Evolutionary conservation across 2,329 filamentous ascomycete species (phyloP).

Genomic region (Alternaria dauci): DNA sequence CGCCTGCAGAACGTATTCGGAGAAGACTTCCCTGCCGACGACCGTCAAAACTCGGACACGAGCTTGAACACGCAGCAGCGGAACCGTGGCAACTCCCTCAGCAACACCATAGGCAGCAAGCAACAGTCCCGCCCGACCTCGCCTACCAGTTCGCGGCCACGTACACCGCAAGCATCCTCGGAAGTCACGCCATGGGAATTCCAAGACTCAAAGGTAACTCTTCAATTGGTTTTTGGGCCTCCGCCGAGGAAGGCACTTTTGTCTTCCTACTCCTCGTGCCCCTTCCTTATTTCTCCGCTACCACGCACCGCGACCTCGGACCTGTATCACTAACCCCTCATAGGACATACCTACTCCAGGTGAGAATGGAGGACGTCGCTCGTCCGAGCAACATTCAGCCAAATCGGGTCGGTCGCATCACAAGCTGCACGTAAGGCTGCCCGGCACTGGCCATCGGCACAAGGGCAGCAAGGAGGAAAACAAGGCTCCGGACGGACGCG

Average conservation of each 20-base stretch:
- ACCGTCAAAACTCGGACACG: constrained; percentile 73
- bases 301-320: constrained; percentile 3
- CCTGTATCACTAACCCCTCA: constrained; percentile 22
- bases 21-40: constrained; percentile 78
- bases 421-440: constrained; percentile 66
- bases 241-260: not conserved
- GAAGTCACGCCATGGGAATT: constrained; percentile 98
- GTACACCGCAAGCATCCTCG: constrained; percentile 85
- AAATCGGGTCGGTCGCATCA: constrained; percentile 65
- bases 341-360: constrained; percentile 42
- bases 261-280: not conserved
- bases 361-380: constrained; percentile 45
- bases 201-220: constrained; percentile 78
- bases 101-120: constrained; percentile 64
- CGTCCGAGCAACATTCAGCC: constrained; percentile 46
- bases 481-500: constrained; percentile 43
- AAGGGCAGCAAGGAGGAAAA: constrained; percentile 70
- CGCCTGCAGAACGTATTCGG: constrained; percentile 93
- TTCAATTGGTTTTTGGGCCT: not conserved
- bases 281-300: not conserved
- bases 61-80: constrained; percentile 66
- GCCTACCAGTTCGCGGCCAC: constrained; percentile 77
- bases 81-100: constrained; percentile 84
- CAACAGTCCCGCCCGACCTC: constrained; percentile 68
- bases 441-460: constrained; percentile 69